Conservation (phyloP, 306 rosid species). For the Acacia confusa region DNA sequence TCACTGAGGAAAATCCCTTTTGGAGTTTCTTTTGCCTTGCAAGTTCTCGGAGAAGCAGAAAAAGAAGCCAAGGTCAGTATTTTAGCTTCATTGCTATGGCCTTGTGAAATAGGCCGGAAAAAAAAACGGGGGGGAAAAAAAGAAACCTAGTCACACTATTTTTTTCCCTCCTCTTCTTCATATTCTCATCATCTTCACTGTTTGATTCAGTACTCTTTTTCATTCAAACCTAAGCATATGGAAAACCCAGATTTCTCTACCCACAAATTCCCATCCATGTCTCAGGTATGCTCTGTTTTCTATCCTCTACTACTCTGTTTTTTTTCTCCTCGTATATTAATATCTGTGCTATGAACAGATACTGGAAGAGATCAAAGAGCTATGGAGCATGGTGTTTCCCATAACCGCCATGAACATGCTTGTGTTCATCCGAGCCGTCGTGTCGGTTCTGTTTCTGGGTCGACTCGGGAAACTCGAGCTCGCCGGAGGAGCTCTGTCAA, state of each 20-base stretch:
- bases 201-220: conserved; percentile 43
- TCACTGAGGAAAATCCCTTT: background rate
- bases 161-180: background rate
- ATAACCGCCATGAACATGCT: conserved; percentile 72
- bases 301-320: background rate
- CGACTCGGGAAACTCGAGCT: conserved; percentile 82
- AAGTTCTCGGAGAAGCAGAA: background rate
- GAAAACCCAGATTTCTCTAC: conserved; percentile 53
- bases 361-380: conserved; percentile 70
- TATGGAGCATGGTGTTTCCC: conserved; percentile 79
- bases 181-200: conserved; percentile 30
- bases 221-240: background rate
- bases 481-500: conserved; percentile 96
- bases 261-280: conserved; percentile 56
- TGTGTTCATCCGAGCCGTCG: conserved; percentile 69
- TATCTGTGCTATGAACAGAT: conserved; percentile 44
- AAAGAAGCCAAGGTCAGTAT: background rate
- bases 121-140: background rate
- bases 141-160: background rate
- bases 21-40: background rate
- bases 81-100: background rate
- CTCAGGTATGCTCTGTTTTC: conserved; percentile 54
- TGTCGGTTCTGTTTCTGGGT: conserved; percentile 78
- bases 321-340: background rate
- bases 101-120: background rate